phyloP scores from a whole-genome alignment of 2,329 filamentous ascomycete species.

The Trichoderma sp. region DNA sequence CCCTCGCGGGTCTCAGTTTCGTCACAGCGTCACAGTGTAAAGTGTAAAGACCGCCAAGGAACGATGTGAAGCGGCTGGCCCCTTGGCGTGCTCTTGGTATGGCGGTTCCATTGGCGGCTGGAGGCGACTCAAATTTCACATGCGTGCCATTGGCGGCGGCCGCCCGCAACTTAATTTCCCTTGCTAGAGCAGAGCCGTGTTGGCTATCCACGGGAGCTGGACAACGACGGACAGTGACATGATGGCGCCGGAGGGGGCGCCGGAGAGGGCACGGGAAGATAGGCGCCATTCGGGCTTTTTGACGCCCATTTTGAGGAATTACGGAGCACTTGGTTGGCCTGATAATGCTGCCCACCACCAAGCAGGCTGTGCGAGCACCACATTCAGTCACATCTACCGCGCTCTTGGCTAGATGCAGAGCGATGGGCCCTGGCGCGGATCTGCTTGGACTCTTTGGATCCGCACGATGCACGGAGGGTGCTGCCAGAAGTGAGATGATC shows the following conservation, averaged over 20 bases:
- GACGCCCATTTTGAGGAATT: neutral
- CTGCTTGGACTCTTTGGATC: neutral
- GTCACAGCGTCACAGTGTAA: constrained; percentile 7
- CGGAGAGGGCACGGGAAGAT: neutral
- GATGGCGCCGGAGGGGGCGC: constrained; percentile 4
- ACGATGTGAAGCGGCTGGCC: neutral
- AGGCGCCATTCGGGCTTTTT: neutral
- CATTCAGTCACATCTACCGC: neutral
- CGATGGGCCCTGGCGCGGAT: constrained; percentile 6
- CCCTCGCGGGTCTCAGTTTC: constrained; percentile 2
- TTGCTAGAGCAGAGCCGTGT: neutral
- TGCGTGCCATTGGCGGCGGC: constrained; percentile 6
- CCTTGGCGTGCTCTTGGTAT: constrained; percentile 5
- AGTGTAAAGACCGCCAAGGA: neutral
- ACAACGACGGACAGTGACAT: neutral
- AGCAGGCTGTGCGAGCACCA: neutral
- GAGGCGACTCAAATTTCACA: constrained; percentile 8
- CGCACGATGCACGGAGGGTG: constrained; percentile 6
- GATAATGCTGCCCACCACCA: neutral
- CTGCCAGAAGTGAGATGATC: constrained; percentile 12
- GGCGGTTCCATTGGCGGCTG: constrained; percentile 14
- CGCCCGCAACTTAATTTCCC: constrained; percentile 1
- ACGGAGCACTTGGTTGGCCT: neutral
- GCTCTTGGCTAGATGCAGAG: neutral
- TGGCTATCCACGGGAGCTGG: neutral